These are phyloP conservation scores for Marsdenia floribunda DNA, from an alignment of 257 asterid genomes.

Conservation along the genomic window DNA sequence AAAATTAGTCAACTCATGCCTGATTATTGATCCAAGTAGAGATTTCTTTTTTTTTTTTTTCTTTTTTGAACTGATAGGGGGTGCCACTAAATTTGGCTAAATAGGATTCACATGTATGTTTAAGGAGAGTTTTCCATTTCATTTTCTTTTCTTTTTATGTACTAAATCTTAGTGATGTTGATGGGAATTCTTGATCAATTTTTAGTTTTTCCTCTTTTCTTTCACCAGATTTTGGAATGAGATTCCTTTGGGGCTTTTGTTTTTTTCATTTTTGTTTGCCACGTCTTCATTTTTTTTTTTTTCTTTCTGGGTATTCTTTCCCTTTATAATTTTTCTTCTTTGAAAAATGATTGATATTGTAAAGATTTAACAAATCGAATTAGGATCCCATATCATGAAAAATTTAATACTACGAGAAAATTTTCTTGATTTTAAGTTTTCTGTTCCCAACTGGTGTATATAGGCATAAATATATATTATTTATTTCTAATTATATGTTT, in stretches of 20 bases:
- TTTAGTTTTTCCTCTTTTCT: not conserved
- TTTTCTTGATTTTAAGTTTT: not conserved
- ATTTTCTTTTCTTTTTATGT: not conserved
- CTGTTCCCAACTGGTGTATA: no score
- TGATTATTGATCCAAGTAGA: constrained; percentile 45
- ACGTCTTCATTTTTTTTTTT: not conserved
- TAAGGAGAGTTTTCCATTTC: not conserved
- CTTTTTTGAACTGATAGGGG: not conserved
- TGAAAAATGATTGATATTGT: constrained; percentile 3
- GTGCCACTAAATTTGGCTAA: constrained; percentile 6
- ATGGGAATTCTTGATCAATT: constrained; percentile 5
- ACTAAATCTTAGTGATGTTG: not conserved
- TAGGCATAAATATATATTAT: no score
- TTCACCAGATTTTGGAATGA: not conserved
- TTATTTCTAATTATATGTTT: no score
- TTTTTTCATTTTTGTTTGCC: not conserved
- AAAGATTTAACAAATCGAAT: constrained; percentile 13
- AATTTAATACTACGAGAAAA: not conserved
- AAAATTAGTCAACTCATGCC: constrained; percentile 76
- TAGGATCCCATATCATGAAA: not conserved
- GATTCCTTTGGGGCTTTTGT: constrained; percentile 2
- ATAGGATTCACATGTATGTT: constrained; percentile 14
- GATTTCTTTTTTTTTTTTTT: not conserved
- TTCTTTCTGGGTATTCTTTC: not conserved
- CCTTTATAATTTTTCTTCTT: not conserved